Evolutionary conservation across 2,329 filamentous ascomycete genomes (phyloP), one percentile per base, ranked within the genome.

Genomic region (Diplodia seriata): DNA sequence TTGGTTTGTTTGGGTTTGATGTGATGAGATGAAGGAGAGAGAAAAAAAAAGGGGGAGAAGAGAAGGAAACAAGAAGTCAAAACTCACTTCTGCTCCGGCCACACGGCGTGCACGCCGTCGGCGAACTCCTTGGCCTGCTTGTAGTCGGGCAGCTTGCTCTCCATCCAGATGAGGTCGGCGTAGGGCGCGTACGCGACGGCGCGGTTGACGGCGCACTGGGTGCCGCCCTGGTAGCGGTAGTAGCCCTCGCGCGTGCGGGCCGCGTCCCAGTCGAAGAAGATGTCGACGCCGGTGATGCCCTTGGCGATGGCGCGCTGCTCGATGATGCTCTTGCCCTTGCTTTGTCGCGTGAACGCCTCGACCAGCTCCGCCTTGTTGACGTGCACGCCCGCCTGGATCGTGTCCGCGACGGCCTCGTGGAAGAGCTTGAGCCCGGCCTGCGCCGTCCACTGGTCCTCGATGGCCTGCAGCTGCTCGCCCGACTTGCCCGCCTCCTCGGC

Each of bases 91-190:
- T 97, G 92, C 83, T 99, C 91, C 0, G 95, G 95, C 89, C 91
- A 97, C 11, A 93, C 92, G 68, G 93, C 91, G 81, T 98, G 95
- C 50, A 99, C 94, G 61, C 95, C 94, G 53, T 91, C 86, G 38
- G 95, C 94, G 74, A 99, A 99, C 77, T 97, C 91, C 83, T 93
- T 88, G 29, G 95, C 95, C 83, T 98, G 95, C 61, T 86, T 85
- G 79, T 85, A 98, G 79, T 98, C 94, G 55, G 95, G 95, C 72
- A 97, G 85, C 84, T 97, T 97, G 83, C 91, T 94, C 87, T 99
- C 95, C 95, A 99, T 99, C 95, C 95, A 99, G 81, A 99, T 97
- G 79, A 96, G 89, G 76, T 98, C 94, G 70, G 91, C 91, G 82
- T 96, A 97, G 2, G 95, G 94, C 0, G 92, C 94, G 77, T 96